Evolutionary conservation across 345 rosid genomes (phyloP), one percentile per base, ranked within the genome.

Genomic region (Brassica nigra): DNA sequence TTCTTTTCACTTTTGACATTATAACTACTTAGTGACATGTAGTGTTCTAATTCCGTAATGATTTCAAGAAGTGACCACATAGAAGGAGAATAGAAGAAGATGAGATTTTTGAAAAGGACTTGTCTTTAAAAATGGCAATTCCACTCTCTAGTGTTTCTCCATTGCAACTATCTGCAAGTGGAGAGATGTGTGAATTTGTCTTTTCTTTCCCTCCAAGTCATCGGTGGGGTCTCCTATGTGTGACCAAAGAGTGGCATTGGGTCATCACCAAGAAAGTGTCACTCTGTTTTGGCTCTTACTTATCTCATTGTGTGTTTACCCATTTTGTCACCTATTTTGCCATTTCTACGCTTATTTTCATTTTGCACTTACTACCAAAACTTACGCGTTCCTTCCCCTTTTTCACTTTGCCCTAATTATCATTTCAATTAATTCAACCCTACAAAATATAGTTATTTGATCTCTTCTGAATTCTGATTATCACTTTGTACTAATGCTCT

Each of bases 121-220:
- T 37, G n/a, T 66, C 77, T 71, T 65, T 78, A 14, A 37, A 71
- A 71, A 64, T 71, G 49, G 77, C 52, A 78, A 64, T 71, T 39
- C 76, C 72, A 71, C 81, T 78, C 58, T 71, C 14, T 58, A 37
- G 66, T 78, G 66, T 71, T 71, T 34, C 69, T 30, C 58, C 81
- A 52, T 77, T 71, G 76, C 58, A 63, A 20, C 61, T 78, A 64
- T 71, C 76, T 71, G 67, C 67, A 71, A 78, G 81, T 78, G 81
- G 76, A 64, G 27, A n/a, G 70, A 55, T 62, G 70, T 47, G 76
- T 70, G 76, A 77, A 70, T 78, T 78, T 78, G 77, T 71, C 67
- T 78, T 71, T 65, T 36, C 71, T 70, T 52, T 62, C 4, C 57
- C 11, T 70, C 81, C 81, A 77, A 70, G 81, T 77, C 81, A 77